Base-by-base conservation (phyloP, 164 flowering plant species). In the Stephania japonica region DNA sequence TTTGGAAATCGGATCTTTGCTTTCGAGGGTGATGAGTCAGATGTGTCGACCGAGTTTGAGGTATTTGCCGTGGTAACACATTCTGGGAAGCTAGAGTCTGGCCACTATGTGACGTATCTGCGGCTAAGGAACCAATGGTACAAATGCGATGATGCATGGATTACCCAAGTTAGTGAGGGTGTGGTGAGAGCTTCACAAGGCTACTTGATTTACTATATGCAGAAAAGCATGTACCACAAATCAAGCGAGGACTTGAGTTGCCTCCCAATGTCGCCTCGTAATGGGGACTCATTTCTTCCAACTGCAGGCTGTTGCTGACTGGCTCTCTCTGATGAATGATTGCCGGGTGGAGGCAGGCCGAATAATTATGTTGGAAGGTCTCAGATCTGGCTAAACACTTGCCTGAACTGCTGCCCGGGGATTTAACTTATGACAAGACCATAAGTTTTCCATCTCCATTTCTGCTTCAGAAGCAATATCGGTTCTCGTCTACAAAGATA, bases 111-210 rank as follows among this genome's bases (percentile, higher is more conserved):
- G 71, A 86, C 93, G 1, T 89, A 84, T 62, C 73, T 89, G 42
- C 84, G 89, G 1, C 68, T 87, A 16, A 78, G 78, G 70, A 78
- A 84, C 66, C 86, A 80, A 59, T 89, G 93, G 93, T 89, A 89
- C 83, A 87, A 83, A 75, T 89, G 91, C 66, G 91, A 89, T 68
- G 91, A 89, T 83, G 89, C 91, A 42, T 89, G 93, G 93, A 81
- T 89, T 24, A 83, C 83, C 9, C 85, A 86, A 70, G 93, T 85
- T 42, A 87, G 87, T 47, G 91, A 89, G 42, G 75, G 67, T 53
- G 68, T 75, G 1, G 93, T 89, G 47, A 78, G 91, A 75, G 87
- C 88, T 71, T 82, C 85, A 16, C 88, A 89, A 79, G 81, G 87
- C 66, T 87, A 89, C 70, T 79, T 89, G 90, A 67, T 89, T 63